Percentiles rank a stretch among this genome's conserved stretches.
Evolutionary conservation across 2,329 filamentous ascomycete species (phyloP).

Genomic region (Colletotrichum sp.): DNA sequence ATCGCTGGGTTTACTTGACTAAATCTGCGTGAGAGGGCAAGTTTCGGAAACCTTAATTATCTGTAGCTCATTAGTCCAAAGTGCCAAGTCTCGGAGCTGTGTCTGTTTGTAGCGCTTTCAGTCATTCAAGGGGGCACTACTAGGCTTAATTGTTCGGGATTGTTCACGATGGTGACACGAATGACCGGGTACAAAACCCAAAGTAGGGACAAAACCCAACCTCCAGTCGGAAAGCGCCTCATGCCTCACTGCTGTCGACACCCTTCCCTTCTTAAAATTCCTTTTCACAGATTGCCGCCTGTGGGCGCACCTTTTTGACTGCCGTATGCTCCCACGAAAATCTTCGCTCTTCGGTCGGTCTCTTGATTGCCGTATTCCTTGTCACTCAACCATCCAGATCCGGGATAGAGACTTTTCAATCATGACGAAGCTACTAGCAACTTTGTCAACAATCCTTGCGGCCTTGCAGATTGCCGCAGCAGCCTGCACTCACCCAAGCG

Average conservation of each 20-base stretch:
- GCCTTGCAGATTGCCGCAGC: neutral
- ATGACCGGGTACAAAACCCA: neutral
- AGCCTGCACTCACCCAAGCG: neutral
- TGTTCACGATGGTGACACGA: neutral
- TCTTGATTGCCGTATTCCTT: neutral
- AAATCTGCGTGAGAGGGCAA: neutral
- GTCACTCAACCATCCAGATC: neutral
- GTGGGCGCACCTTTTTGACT: too few relatives aligned
- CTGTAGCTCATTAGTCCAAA: neutral
- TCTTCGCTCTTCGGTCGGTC: neutral
- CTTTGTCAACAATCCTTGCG: neutral
- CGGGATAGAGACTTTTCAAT: rapidly evolving
- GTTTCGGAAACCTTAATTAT: neutral
- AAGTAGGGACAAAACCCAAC: neutral
- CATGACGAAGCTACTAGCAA: neutral
- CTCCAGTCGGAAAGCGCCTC: neutral
- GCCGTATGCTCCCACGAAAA: rapidly evolving
- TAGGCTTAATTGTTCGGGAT: neutral
- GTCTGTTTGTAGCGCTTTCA: neutral
- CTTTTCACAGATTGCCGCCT: too few relatives aligned
- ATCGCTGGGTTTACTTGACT: neutral
- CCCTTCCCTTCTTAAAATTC: neutral
- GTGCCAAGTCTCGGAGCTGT: neutral
- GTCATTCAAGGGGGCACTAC: neutral
- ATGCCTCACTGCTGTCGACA: neutral